Base-by-base conservation (phyloP, 2,329 filamentous ascomycete genomes). In the Ophiostoma tasmaniense region DNA sequence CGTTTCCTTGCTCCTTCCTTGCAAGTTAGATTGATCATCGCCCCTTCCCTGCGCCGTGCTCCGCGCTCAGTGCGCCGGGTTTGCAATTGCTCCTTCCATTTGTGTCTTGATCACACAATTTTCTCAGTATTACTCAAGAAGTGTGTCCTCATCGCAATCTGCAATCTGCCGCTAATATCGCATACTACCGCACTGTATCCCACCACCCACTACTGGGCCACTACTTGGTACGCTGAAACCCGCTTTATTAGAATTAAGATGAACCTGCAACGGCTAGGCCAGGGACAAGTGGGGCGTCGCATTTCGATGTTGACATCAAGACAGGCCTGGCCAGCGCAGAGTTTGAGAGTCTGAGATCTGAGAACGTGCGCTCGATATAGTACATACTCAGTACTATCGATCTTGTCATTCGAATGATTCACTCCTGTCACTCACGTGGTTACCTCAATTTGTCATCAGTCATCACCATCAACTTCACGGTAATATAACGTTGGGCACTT, bases 1-100 rank as follows among this genome's bases (percentile, higher is more conserved):
- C 1, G 52, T 45, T 45, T 45, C 42, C 42, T 45, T 45, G 42
- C 17, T 45, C 67, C 50, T 62, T 50, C 67, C 64, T 61, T 66
- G 37, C 28, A 45, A 17, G 20, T 45, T 45, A 20, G 17, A 45
- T 45, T 45, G 42, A 45, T 62, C 35, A 50, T 61, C 59, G 64
- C 25, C 50, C 22, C 37, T 61, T 61, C 25, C 55, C 25, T 61
- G 55, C 55, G 55, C 55, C 55, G 22, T 61, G 25, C 55, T 5
- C 50, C 50, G 22, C n/a, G 50, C 22, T 55, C 42, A 45, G 42
- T 59, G 52, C 52, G 52, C 52, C 52, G 22, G 25, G 14, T 25
- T 3, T 17, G 30, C 61, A 3, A 64, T 13, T 33, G 61, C 61
- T 64, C 30, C 28, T 64, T 35, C 20, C 33, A 64, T 17, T 14